A percentile compares a stretch with the other conserved stretches of the same genome.
Conservation (phyloP, 768 basidiomycete genomes). For the Auriculariales sp. region DNA sequence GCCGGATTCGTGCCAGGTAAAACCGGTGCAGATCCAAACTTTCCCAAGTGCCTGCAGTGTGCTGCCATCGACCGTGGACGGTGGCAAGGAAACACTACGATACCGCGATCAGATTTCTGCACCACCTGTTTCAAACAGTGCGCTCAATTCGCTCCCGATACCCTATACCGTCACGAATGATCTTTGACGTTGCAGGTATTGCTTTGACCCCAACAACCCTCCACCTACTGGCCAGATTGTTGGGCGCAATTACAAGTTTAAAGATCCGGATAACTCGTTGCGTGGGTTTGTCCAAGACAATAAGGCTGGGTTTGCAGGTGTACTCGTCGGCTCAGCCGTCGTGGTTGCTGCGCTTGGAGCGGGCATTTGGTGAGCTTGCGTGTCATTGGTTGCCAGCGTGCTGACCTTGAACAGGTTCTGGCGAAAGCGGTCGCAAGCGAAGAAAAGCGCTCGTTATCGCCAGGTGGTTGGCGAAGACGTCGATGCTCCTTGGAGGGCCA, state of each 20-base stretch:
- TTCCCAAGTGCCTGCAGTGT: constrained; percentile 56
- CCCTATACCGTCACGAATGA: too few species aligned
- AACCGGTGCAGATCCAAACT: constrained; percentile 38
- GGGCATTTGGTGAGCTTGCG: not conserved
- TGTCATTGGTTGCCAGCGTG: not conserved
- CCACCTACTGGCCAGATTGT: constrained; percentile 15
- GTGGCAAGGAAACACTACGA: not conserved
- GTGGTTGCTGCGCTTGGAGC: constrained; percentile 11
- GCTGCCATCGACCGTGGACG: constrained; percentile 36
- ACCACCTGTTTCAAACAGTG: constrained; percentile 14
- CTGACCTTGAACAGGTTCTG: not conserved
- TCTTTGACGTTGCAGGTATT: constrained; percentile 13
- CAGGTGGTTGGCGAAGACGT: not conserved
- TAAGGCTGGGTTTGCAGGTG: constrained; percentile 33
- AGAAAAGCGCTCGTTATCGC: not conserved
- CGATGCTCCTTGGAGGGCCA: not conserved
- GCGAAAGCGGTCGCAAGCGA: not conserved
- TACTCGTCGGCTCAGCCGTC: constrained; percentile 24
- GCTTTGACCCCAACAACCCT: constrained; percentile 14
- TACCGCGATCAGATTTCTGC: constrained; percentile 14
- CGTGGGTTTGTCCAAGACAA: constrained; percentile 26
- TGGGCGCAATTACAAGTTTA: constrained; percentile 27
- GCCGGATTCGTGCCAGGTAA: constrained; percentile 48
- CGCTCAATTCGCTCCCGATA: too few species aligned
- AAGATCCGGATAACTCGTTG: constrained; percentile 29